These are phyloP conservation scores for Pseudocercospora crystallina DNA, from an alignment of 2,329 filamentous ascomycete species.

Conservation along the genomic window DNA sequence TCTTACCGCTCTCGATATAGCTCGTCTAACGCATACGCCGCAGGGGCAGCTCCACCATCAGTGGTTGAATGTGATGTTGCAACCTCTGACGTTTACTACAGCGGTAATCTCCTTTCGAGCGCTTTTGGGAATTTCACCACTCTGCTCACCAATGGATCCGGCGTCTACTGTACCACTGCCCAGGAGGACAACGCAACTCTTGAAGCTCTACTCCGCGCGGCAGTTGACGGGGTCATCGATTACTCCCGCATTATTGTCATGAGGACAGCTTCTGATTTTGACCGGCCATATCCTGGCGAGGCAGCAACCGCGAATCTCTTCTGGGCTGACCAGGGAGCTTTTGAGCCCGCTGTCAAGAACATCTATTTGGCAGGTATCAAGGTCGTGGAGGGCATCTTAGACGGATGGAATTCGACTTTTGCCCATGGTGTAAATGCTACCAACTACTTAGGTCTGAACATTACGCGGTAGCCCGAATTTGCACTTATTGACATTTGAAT, in stretches of 20 bases:
- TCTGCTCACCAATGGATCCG: slow-evolving; percentile 67
- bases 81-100: slow-evolving; percentile 72
- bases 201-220: slow-evolving; percentile 63
- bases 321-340: slow-evolving; percentile 62
- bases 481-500: slow-evolving; percentile 34
- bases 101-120: slow-evolving; percentile 59
- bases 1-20: slow-evolving; percentile 41
- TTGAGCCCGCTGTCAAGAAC: slow-evolving; percentile 63
- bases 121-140: slow-evolving; percentile 65
- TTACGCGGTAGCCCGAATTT: too few relatives aligned
- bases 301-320: slow-evolving; percentile 61
- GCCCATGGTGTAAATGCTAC: slow-evolving; percentile 55
- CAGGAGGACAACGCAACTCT: slow-evolving; percentile 73
- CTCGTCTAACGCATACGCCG: slow-evolving; percentile 36
- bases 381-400: slow-evolving; percentile 64
- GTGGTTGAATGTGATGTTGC: slow-evolving; percentile 66
- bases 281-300: slow-evolving; percentile 62
- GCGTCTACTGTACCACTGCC: slow-evolving; percentile 67
- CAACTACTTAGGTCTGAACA: slow-evolving; percentile 52
- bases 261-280: slow-evolving; percentile 70
- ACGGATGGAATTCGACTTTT: slow-evolving; percentile 61
- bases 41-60: slow-evolving; percentile 50
- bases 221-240: slow-evolving; percentile 59
- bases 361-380: slow-evolving; percentile 65
- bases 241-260: slow-evolving; percentile 67